These are phyloP conservation scores for Cryptococcus amylolentus DNA, from an alignment of 1,284 basidiomycete species.

Conservation along the genomic window DNA sequence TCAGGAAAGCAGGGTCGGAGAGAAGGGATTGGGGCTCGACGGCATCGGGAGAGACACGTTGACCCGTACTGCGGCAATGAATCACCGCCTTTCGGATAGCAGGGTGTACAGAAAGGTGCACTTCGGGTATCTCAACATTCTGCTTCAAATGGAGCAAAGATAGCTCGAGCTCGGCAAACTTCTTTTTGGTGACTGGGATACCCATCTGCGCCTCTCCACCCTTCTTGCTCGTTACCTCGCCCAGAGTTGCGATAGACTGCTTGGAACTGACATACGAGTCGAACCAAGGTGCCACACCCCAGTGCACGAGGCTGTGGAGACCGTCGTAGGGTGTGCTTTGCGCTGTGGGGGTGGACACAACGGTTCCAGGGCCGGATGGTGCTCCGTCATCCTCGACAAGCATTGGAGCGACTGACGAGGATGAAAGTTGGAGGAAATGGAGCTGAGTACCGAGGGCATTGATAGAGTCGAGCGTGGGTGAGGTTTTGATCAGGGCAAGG, in stretches of 20 bases:
- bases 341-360: constrained; percentile 43
- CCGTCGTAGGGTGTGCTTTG: constrained; percentile 79
- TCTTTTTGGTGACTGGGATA: constrained; percentile 98
- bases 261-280: constrained; percentile 79
- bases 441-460: constrained; percentile 78
- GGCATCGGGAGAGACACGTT: constrained; percentile 45
- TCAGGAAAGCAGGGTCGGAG: constrained; percentile 86
- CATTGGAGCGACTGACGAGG: constrained; percentile 20
- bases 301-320: constrained; percentile 92
- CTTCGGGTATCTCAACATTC: constrained; percentile 98
- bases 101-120: constrained; percentile 87
- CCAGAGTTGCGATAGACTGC: constrained; percentile 61
- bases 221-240: constrained; percentile 71
- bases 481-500: constrained; percentile 90
- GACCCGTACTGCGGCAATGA: constrained; percentile 49
- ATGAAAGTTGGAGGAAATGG: constrained; percentile 81
- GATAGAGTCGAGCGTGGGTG: constrained; percentile 72
- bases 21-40: constrained; percentile 53
- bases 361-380: constrained; percentile 30
- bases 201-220: constrained; percentile 52
- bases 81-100: constrained; percentile 83
- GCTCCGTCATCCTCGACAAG: constrained; percentile 28
- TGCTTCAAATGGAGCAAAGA: constrained; percentile 94
- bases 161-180: constrained; percentile 97
- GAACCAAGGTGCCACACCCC: constrained; percentile 96